phyloP scores from a whole-genome alignment of 164 flowering plant genomes.

The Kalanchoe fedtschenkoi region DNA sequence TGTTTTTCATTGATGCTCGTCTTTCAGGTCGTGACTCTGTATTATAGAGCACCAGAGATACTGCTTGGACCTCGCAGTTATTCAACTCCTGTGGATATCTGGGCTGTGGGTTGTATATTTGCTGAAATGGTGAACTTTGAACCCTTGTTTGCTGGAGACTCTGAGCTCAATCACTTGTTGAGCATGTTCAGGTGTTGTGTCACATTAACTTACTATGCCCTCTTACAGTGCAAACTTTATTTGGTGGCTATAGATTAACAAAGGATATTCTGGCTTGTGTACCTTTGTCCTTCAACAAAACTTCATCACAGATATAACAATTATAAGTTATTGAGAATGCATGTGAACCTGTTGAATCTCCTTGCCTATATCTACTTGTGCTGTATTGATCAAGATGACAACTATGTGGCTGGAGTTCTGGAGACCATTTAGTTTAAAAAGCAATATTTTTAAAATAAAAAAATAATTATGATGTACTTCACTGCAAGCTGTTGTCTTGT shows the following conservation, averaged over 20 bases:
- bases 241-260: neutral
- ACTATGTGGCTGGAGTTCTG: neutral
- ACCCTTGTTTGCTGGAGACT: slow-evolving; percentile 87
- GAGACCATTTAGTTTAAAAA: too few species aligned
- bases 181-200: slow-evolving; percentile 70
- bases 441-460: neutral
- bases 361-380: neutral
- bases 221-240: neutral
- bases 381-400: neutral
- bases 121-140: slow-evolving; percentile 87
- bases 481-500: neutral
- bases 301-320: neutral
- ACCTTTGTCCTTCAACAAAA: neutral
- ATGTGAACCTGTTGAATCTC: neutral
- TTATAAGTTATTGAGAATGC: neutral
- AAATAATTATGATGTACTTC: neutral
- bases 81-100: slow-evolving; percentile 89
- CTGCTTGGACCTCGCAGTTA: slow-evolving; percentile 83
- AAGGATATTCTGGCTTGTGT: neutral
- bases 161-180: slow-evolving; percentile 87
- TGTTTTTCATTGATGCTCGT: neutral
- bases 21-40: slow-evolving; percentile 76
- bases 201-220: neutral
- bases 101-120: slow-evolving; percentile 99
- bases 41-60: slow-evolving; percentile 97